These are phyloP conservation scores for Trichoderma orchidacearum DNA, from an alignment of 495 filamentous ascomycete species.

Conservation along the genomic window DNA sequence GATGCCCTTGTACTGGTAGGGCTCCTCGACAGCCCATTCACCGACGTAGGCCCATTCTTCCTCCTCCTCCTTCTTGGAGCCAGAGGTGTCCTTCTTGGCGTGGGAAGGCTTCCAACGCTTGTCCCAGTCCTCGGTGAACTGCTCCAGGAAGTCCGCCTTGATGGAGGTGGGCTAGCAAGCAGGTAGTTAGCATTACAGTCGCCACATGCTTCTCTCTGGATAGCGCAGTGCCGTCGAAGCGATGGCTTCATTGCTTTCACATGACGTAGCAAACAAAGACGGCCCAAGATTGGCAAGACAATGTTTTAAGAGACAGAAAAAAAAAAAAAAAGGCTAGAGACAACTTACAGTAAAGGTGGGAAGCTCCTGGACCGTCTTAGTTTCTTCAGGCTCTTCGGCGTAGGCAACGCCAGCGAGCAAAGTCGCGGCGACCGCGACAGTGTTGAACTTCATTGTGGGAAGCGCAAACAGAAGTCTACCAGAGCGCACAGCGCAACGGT, in stretches of 20 bases:
- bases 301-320: no score
- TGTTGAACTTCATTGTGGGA: conserved; percentile 58
- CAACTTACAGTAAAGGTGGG: conserved; percentile 80
- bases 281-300: no score
- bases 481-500: conserved; percentile 4
- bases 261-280: no score
- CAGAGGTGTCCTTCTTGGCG: conserved; percentile 77
- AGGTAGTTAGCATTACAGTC: conserved; percentile 13
- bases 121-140: conserved; percentile 95
- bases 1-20: conserved; percentile 80
- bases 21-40: conserved; percentile 95
- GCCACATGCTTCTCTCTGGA: neutral
- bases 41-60: conserved; percentile 92
- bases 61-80: conserved; percentile 62
- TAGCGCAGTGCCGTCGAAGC: neutral
- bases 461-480: conserved; percentile 4
- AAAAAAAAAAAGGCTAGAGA: neutral
- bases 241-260: no score
- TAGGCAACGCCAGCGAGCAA: conserved; percentile 53
- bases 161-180: conserved; percentile 63
- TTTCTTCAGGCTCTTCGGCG: conserved; percentile 57
- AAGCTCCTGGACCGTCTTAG: conserved; percentile 42
- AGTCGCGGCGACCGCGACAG: conserved; percentile 56
- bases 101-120: conserved; percentile 82
- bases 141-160: conserved; percentile 92